Conservation (phyloP, 208 protist species). For the Leishmania martiniquensis region DNA sequence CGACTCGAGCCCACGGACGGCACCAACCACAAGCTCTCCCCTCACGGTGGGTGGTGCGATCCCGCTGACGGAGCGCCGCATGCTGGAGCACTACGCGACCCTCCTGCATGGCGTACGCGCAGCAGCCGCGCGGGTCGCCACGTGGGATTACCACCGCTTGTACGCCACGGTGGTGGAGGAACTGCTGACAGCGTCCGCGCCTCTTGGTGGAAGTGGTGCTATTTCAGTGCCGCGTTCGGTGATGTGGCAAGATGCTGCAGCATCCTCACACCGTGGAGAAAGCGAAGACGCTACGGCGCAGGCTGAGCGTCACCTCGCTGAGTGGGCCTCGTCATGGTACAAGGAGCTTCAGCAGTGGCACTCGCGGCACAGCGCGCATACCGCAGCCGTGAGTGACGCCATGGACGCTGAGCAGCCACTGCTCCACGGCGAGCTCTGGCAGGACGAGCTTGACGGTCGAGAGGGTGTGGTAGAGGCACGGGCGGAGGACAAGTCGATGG, state of each 20-base stretch:
- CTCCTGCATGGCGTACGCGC: slow-evolving; percentile 17
- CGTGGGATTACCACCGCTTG: slow-evolving; percentile 5
- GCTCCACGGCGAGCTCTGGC: background rate
- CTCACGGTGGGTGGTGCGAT: background rate
- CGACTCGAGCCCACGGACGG: background rate
- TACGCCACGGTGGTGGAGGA: slow-evolving; percentile 3
- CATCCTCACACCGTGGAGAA: background rate
- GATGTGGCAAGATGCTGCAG: slow-evolving; percentile 6
- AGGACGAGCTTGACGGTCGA: background rate
- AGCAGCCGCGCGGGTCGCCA: slow-evolving; percentile 14
- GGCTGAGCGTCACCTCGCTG: slow-evolving; percentile 15
- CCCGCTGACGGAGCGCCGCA: slow-evolving; percentile 14
- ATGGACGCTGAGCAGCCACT: background rate
- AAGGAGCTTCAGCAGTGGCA: background rate
- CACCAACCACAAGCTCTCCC: background rate
- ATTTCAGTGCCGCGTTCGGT: background rate
- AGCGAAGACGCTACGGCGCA: slow-evolving; percentile 2
- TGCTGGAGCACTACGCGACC: slow-evolving; percentile 19
- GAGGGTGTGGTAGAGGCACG: background rate
- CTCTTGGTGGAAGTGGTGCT: background rate
- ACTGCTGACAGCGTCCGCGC: background rate
- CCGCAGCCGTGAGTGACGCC: background rate
- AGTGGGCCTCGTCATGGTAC: slow-evolving; percentile 17
- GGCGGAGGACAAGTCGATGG: slow-evolving; percentile 7
- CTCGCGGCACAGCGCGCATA: background rate